phyloP scores from a whole-genome alignment of 1,139 yeast species.

The Pichia cactophila region DNA sequence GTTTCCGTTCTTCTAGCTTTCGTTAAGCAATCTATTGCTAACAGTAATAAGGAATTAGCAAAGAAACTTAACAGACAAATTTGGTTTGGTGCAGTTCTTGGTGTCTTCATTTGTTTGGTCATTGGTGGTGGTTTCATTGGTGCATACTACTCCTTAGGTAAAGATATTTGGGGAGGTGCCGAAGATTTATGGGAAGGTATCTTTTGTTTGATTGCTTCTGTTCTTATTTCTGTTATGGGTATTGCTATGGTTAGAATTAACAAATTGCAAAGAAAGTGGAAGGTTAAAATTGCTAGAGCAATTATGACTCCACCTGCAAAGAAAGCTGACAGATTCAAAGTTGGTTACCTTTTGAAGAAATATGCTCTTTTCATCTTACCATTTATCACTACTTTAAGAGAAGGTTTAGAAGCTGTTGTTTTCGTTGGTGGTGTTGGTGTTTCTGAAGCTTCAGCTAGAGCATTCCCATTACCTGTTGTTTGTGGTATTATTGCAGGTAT shows the following conservation, averaged over 20 bases:
- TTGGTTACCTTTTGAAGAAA: constrained; percentile 43
- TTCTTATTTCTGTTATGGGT: constrained; percentile 84
- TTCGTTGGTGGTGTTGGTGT: constrained; percentile 74
- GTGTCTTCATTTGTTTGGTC: constrained; percentile 64
- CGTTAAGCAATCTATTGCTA: constrained; percentile 74
- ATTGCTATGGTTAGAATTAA: constrained; percentile 85
- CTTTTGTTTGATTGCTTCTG: constrained; percentile 73
- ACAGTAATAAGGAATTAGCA: constrained; percentile 31
- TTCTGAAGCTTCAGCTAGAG: constrained; percentile 38
- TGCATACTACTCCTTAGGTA: constrained; percentile 69
- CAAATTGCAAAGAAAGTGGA: constrained; percentile 88
- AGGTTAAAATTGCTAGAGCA: constrained; percentile 78
- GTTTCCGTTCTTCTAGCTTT: constrained; percentile 86
- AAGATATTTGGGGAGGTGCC: constrained; percentile 76
- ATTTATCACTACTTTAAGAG: constrained; percentile 72
- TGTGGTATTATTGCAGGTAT: constrained; percentile 68
- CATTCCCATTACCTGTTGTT: constrained; percentile 80
- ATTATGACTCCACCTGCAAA: constrained; percentile 28
- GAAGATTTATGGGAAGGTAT: constrained; percentile 95
- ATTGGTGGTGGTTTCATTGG: constrained; percentile 85
- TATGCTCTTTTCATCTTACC: constrained; percentile 75
- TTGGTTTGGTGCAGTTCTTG: constrained; percentile 69
- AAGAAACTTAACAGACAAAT: constrained; percentile 63
- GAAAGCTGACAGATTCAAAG: constrained; percentile 33
- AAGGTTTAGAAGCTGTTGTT: constrained; percentile 83